phyloP scores from a whole-genome alignment of 257 asterid genomes.

The Jaltomata sinuosa region DNA sequence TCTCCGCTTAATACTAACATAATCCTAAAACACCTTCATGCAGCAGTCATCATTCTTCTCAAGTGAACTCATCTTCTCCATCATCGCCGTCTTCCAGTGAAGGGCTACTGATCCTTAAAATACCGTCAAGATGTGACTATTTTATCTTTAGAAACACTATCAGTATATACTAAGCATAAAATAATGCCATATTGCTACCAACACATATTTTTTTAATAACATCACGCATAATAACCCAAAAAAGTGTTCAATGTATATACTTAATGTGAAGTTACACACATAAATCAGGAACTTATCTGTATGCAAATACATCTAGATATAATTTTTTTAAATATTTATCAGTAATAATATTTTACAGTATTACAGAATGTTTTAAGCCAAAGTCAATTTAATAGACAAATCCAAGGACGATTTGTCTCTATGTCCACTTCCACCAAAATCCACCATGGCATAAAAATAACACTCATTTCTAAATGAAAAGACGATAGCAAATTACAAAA shows the following conservation, averaged over 20 bases:
- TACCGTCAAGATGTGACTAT: not conserved
- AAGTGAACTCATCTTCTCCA: not conserved
- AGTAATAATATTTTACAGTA: no score
- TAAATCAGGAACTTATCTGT: not conserved
- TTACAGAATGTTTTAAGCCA: not conserved
- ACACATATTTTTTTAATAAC: no score
- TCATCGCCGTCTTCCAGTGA: not conserved
- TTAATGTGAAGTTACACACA: not conserved
- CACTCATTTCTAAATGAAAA: not conserved
- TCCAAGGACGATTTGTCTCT: not conserved
- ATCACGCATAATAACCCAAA: not conserved
- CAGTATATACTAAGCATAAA: not conserved
- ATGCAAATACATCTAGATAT: not conserved
- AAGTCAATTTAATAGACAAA: not conserved
- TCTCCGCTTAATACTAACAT: no score
- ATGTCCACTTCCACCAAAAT: not conserved
- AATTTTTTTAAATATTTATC: no score
- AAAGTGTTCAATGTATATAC: not conserved
- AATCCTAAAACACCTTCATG: no score
- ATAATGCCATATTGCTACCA: no score
- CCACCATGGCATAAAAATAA: not conserved
- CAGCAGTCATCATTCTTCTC: not conserved
- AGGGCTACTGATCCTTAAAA: not conserved
- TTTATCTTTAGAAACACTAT: not conserved
- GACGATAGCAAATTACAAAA: no score